These are phyloP conservation scores for Gymnopilus junonius DNA, from an alignment of 768 basidiomycete genomes.

Conservation along the genomic window DNA sequence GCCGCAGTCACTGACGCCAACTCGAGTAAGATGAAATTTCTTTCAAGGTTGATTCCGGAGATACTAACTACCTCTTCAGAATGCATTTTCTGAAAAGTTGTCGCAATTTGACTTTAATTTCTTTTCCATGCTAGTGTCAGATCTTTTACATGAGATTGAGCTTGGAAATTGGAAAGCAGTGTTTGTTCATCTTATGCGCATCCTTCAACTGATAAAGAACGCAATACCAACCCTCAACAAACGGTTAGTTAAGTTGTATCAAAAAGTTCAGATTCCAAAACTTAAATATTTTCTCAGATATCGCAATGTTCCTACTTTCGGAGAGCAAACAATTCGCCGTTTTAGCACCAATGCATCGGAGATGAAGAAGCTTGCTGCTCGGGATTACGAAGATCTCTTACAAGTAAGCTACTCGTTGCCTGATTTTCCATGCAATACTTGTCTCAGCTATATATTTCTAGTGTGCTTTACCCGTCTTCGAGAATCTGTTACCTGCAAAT, in stretches of 20 bases:
- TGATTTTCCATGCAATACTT: too few relatives aligned
- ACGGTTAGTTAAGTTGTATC: neutral
- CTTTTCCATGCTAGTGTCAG: neutral
- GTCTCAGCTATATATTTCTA: too few relatives aligned
- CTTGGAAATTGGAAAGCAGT: neutral
- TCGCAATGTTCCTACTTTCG: slow-evolving; percentile 18
- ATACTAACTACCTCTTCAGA: neutral
- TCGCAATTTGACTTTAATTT: neutral
- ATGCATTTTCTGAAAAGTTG: neutral
- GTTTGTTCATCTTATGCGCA: neutral
- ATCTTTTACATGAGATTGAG: neutral
- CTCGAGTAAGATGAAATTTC: slow-evolving; percentile 27
- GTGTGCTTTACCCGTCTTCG: slow-evolving; percentile 39
- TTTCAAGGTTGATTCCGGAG: neutral
- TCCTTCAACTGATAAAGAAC: neutral
- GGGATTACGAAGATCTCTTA: slow-evolving; percentile 38
- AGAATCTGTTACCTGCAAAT: slow-evolving; percentile 29
- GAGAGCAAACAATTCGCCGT: slow-evolving; percentile 23
- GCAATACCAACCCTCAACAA: neutral
- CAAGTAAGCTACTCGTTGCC: slow-evolving; percentile 26
- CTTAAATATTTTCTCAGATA: slow-evolving; percentile 17
- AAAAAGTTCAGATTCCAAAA: too few relatives aligned
- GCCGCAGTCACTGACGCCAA: slow-evolving; percentile 25
- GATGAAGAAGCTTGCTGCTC: too few relatives aligned
- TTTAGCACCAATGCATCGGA: slow-evolving; percentile 31